Evolutionary conservation across 257 asterid species (phyloP).

Genomic region (Nicotiana undulata): DNA sequence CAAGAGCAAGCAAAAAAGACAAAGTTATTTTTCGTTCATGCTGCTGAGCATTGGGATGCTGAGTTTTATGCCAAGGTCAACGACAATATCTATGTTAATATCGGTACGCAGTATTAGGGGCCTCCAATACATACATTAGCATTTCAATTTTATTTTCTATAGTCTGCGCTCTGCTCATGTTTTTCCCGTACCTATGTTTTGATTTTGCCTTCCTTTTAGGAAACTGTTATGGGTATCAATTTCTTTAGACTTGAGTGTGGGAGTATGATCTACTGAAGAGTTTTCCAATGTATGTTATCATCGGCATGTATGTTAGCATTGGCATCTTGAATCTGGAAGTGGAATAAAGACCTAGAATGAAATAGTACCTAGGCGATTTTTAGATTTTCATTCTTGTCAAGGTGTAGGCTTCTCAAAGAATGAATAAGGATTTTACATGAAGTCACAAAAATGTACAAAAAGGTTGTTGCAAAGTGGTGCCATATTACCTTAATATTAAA

Average conservation of each 20-base stretch:
- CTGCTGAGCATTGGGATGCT: conserved; percentile 86
- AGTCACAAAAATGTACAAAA: not conserved
- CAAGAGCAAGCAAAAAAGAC: conserved; percentile 57
- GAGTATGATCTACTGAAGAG: not conserved
- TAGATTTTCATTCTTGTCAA: not conserved
- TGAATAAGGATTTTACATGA: not conserved
- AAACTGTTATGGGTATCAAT: not conserved
- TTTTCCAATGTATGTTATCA: not conserved
- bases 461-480: not conserved
- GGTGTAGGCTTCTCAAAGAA: not conserved
- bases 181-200: not conserved
- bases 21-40: conserved; percentile 56
- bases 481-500: not conserved
- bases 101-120: conserved; percentile 40
- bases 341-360: not conserved
- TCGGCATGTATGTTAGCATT: not conserved
- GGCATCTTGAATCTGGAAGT: not conserved
- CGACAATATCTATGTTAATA: conserved; percentile 75
- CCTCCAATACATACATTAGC: not conserved
- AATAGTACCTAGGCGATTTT: not conserved
- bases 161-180: not conserved
- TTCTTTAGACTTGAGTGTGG: not conserved
- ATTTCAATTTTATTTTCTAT: not conserved
- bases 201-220: not conserved
- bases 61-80: conserved; percentile 73